phyloP scores from a whole-genome alignment of 1,139 yeast genomes.

The Insectozyma bohioensis region DNA sequence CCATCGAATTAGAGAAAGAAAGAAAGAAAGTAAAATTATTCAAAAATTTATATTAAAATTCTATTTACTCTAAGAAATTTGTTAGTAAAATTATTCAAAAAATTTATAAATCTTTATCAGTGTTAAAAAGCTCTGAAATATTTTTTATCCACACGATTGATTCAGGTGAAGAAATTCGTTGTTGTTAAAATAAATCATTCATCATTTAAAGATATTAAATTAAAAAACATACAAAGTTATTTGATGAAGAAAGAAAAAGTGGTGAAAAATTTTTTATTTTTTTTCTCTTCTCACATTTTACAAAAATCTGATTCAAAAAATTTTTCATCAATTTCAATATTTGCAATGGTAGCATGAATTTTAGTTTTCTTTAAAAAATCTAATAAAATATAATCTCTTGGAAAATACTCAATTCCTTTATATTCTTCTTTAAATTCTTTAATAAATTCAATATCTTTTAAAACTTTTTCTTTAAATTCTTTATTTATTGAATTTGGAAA shows the following conservation, averaged over 20 bases:
- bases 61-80: not conserved
- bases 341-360: conserved; percentile 9
- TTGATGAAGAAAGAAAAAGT: conserved; percentile 3
- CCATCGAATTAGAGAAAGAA: too few species aligned
- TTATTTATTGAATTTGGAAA: conserved; percentile 1
- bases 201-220: conserved; percentile 21
- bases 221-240: conserved; percentile 1
- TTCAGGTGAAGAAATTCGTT: conserved; percentile 73
- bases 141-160: conserved; percentile 49
- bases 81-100: conserved; percentile 4
- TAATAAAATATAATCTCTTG: conserved; percentile 9
- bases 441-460: conserved; percentile 7
- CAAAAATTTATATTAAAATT: too few species aligned
- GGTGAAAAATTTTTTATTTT: conserved; percentile 1
- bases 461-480: conserved; percentile 5
- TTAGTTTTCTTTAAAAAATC: conserved; percentile 9
- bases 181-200: conserved; percentile 40
- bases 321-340: conserved; percentile 4
- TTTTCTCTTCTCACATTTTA: conserved; percentile 5
- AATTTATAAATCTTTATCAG: conserved; percentile 39
- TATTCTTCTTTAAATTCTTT: conserved; percentile 3
- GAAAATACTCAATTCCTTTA: conserved; percentile 6
- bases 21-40: too few species aligned
- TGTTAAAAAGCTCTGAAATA: conserved; percentile 71
- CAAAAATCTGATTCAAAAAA: conserved; percentile 9